A percentile compares a stretch with the other conserved stretches of the same genome.
phyloP scores from a whole-genome alignment of 768 basidiomycete species.

The Pleurotus ostreatus region DNA sequence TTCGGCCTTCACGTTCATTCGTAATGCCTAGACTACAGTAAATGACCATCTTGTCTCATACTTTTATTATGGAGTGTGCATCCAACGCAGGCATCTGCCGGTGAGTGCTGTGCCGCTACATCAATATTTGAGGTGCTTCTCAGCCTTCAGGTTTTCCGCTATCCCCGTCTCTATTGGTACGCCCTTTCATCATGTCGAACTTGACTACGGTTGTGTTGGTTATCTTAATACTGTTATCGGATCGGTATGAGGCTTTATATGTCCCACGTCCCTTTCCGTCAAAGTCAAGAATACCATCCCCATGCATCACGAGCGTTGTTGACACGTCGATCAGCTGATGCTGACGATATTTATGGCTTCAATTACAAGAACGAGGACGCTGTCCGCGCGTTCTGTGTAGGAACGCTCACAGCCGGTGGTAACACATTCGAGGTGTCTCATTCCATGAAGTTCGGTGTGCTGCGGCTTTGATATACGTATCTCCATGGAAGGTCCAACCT shows the following conservation, averaged over 20 bases:
- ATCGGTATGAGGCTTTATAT: neutral
- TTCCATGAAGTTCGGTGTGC: no score
- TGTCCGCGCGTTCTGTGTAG: conserved; percentile 1
- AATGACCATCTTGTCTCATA: no score
- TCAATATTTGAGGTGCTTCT: no score
- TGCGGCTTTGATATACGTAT: no score
- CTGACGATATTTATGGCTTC: neutral
- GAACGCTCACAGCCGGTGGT: neutral
- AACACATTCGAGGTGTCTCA: neutral
- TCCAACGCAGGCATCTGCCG: no score
- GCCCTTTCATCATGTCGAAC: neutral
- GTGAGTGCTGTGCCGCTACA: no score
- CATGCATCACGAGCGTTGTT: neutral
- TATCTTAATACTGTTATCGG: neutral
- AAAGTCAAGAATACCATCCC: neutral
- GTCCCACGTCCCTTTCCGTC: neutral
- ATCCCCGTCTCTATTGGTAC: neutral
- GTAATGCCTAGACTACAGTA: no score
- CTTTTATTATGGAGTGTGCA: no score
- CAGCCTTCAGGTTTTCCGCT: neutral
- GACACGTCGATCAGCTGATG: neutral
- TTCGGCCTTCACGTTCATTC: no score
- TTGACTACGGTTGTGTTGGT: conserved; percentile 2
- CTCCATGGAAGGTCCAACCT: conserved; percentile 2
- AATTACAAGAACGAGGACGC: neutral